Evolutionary conservation across 106 monocot species (phyloP).

Genomic region (Dactylorhiza incarnata): DNA sequence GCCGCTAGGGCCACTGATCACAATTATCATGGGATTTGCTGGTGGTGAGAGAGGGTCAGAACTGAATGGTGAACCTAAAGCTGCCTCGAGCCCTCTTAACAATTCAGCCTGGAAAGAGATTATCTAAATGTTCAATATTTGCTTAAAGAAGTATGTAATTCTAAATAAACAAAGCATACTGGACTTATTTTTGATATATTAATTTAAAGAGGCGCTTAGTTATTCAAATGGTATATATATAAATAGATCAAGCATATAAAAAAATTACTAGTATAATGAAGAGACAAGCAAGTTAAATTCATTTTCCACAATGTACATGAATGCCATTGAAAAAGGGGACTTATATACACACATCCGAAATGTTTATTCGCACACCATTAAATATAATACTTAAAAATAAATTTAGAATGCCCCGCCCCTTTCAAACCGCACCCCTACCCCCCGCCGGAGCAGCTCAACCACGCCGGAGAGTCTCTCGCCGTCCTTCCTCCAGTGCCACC

Average conservation of each 20-base stretch:
- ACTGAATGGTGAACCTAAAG: conserved; percentile 73
- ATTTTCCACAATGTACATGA: background rate
- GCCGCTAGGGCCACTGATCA: conserved; percentile 96
- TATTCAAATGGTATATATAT: background rate
- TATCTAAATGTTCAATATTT: background rate
- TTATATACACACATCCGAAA: no score
- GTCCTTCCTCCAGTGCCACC: no score
- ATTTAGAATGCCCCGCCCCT: no score
- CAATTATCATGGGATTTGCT: conserved; percentile 71
- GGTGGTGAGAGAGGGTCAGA: conserved; percentile 64
- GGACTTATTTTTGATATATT: background rate
- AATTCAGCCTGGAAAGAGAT: conserved; percentile 48
- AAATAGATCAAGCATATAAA: no score
- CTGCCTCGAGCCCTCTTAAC: conserved; percentile 65
- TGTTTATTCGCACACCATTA: no score
- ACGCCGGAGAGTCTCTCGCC: no score
- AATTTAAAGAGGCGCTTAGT: background rate
- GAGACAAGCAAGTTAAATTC: no score
- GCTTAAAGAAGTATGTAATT: background rate
- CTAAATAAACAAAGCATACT: background rate
- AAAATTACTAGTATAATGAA: no score
- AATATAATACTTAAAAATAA: no score
- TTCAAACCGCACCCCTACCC: no score
- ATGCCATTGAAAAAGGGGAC: background rate
- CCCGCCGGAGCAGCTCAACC: no score